These are phyloP conservation scores for Diplodia sapinea DNA, from an alignment of 2,329 filamentous ascomycete species.

Conservation along the genomic window DNA sequence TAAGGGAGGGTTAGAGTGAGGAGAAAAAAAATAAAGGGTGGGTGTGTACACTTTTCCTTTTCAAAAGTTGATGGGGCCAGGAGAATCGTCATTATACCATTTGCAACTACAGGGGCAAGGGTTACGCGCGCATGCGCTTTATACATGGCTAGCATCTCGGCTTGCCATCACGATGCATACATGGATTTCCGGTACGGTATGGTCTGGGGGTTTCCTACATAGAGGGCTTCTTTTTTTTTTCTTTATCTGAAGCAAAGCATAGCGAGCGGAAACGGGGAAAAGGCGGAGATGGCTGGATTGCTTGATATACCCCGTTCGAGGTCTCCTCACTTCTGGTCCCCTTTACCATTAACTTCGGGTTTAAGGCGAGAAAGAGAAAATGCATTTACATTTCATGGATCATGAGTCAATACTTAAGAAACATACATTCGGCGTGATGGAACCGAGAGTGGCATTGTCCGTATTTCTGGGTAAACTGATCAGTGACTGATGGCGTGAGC, in stretches of 20 bases:
- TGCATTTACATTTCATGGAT: neutral
- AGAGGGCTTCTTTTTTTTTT: neutral
- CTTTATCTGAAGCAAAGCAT: slow-evolving; percentile 2
- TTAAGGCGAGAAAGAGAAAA: slow-evolving; percentile 1
- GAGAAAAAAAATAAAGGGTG: neutral
- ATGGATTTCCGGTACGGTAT: neutral
- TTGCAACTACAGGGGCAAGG: neutral
- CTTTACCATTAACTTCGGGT: neutral
- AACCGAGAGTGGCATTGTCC: neutral
- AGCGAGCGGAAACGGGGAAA: slow-evolving; percentile 15
- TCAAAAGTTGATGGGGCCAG: neutral
- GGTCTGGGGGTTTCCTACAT: neutral
- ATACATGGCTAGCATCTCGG: neutral
- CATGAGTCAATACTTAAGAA: neutral
- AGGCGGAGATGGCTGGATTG: slow-evolving; percentile 24
- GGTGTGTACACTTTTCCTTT: neutral
- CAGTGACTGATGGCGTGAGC: neutral
- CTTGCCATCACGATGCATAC: neutral
- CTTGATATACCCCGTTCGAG: slow-evolving; percentile 25
- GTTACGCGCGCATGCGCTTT: neutral
- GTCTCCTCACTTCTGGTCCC: neutral
- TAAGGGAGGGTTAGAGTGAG: neutral
- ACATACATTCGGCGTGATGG: neutral
- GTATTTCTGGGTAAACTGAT: no score
- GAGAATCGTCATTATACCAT: neutral